Conservation (phyloP, 768 basidiomycete species). For the Phallus indusiatus region DNA sequence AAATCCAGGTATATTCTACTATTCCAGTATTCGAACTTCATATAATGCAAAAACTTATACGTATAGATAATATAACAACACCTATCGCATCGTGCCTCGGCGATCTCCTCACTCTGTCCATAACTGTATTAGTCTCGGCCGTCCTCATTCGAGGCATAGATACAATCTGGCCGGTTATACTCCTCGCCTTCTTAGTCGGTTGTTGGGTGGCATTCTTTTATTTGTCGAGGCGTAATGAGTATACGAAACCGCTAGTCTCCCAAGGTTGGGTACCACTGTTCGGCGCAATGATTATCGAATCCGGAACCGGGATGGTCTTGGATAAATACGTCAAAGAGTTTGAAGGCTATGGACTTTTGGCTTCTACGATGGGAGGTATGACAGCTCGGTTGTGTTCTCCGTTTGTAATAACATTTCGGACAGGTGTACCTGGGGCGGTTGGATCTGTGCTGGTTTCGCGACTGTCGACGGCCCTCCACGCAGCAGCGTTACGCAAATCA, state of each 20-base stretch:
- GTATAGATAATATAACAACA: constrained; percentile 86
- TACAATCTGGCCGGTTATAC: constrained; percentile 51
- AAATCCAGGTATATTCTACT: constrained; percentile 61
- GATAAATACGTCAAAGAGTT: constrained; percentile 84
- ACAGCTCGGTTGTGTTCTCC: constrained; percentile 3
- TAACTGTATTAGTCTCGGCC: constrained; percentile 69
- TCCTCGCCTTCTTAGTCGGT: constrained; percentile 42
- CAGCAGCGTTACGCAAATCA: constrained; percentile 27
- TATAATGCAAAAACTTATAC: not conserved
- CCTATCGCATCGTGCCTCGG: constrained; percentile 90
- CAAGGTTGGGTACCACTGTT: constrained; percentile 90
- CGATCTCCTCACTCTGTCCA: constrained; percentile 81
- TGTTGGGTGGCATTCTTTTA: constrained; percentile 40
- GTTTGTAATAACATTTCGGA: not conserved
- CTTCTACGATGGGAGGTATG: constrained; percentile 79
- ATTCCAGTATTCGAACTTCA: not conserved
- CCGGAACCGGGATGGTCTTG: constrained; percentile 83
- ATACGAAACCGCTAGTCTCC: constrained; percentile 61
- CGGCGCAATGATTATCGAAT: constrained; percentile 81
- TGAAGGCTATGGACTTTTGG: constrained; percentile 79
- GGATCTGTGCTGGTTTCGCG: constrained; percentile 89
- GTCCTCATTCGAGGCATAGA: constrained; percentile 57
- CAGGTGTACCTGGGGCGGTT: constrained; percentile 79
- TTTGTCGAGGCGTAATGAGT: constrained; percentile 53
- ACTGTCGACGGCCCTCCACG: constrained; percentile 81